A percentile compares a stretch with the other conserved stretches of the same genome.
Conservation (phyloP, 2,329 filamentous ascomycete species). For the Colletotrichum magnum region DNA sequence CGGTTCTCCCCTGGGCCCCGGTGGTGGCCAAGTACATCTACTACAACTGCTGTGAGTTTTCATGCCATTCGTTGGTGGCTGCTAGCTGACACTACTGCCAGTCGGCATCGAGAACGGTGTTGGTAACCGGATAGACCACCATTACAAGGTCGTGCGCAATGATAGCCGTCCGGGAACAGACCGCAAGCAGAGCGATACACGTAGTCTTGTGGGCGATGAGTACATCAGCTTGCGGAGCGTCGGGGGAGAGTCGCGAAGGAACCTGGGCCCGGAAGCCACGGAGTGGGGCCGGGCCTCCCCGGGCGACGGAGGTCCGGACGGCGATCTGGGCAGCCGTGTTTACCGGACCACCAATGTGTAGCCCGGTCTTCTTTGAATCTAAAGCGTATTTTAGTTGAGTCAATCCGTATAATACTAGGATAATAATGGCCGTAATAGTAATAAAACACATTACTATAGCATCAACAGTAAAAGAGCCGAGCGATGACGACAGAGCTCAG, state of each 20-base stretch:
- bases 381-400: no score
- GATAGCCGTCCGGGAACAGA: neutral
- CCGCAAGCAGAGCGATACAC: neutral
- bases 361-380: no score
- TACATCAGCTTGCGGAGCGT: neutral
- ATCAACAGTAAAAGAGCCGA: no score
- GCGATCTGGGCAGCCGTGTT: neutral
- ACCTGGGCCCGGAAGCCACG: neutral
- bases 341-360: no score
- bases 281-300: neutral
- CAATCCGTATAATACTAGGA: no score
- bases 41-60: constrained; percentile 43
- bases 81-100: neutral
- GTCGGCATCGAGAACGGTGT: constrained; percentile 19
- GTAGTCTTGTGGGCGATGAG: no score
- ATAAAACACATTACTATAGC: no score
- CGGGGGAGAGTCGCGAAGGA: neutral
- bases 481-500: no score
- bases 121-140: constrained; percentile 10
- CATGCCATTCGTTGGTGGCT: neutral
- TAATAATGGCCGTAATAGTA: no score
- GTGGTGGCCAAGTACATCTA: constrained; percentile 43
- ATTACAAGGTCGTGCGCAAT: constrained; percentile 13
- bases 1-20: constrained; percentile 45
- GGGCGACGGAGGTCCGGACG: neutral